These are phyloP conservation scores for Boletus speciosus DNA, from an alignment of 768 basidiomycete species.

Conservation along the genomic window DNA sequence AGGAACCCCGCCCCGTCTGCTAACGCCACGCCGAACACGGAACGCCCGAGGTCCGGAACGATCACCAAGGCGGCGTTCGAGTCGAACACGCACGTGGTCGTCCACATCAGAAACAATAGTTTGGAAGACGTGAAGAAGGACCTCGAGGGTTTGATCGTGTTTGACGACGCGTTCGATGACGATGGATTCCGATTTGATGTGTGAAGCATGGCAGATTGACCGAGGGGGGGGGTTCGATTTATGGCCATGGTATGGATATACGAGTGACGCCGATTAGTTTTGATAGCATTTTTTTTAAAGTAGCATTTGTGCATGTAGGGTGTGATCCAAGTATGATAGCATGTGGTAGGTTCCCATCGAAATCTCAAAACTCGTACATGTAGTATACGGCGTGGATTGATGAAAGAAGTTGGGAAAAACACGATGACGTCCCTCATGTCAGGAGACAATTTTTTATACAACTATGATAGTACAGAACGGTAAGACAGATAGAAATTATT, in stretches of 20 bases:
- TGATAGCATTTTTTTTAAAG: conserved; percentile 3
- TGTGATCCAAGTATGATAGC: conserved; percentile 8
- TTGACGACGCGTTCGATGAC: conserved; percentile 26
- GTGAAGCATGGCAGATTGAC: conserved; percentile 4
- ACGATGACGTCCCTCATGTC: neutral
- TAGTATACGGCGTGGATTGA: neutral
- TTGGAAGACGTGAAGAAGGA: conserved; percentile 31
- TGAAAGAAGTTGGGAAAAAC: neutral
- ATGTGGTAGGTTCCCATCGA: neutral
- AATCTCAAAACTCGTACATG: neutral
- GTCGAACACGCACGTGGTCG: conserved; percentile 17
- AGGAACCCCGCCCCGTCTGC: neutral
- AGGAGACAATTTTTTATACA: too few relatives aligned
- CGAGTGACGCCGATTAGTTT: conserved; percentile 1
- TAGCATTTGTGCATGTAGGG: conserved; percentile 13
- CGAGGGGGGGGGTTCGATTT: conserved; percentile 8
- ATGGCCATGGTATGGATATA: conserved; percentile 11
- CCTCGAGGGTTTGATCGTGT: conserved; percentile 29
- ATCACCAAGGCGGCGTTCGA: conserved; percentile 24
- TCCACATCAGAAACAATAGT: conserved; percentile 19
- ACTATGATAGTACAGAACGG: neutral
- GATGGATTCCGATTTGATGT: conserved; percentile 32
- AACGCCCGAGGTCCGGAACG: conserved; percentile 24
- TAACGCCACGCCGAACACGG: neutral
- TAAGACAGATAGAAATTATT: neutral